Evolutionary conservation across 371 early-diverging fungal genomes (phyloP).

Genomic region (Actinomortierella ambigua): DNA sequence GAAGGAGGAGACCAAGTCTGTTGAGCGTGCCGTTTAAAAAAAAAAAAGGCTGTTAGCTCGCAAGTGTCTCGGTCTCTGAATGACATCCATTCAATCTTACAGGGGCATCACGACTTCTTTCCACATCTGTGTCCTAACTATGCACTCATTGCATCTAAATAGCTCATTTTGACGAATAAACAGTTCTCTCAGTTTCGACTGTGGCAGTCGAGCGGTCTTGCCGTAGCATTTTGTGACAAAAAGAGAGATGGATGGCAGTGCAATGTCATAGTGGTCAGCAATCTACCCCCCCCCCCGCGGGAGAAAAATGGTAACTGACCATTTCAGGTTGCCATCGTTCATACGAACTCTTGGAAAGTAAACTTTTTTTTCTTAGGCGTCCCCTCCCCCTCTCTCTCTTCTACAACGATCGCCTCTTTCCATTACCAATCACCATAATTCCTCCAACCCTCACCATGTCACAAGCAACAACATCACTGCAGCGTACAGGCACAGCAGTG

Average conservation of each 20-base stretch:
- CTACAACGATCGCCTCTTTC: neutral
- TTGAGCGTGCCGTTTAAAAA: neutral
- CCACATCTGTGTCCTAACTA: no score
- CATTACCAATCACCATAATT: neutral
- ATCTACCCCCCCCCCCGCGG: no score
- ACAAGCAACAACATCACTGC: neutral
- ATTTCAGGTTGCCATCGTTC: no score
- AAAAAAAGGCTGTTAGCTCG: no score
- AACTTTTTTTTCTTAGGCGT: neutral
- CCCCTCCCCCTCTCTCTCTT: neutral
- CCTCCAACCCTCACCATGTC: neutral
- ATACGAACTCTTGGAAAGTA: neutral
- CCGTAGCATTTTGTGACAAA: neutral
- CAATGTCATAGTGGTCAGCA: no score
- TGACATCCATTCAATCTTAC: slow-evolving; percentile 3
- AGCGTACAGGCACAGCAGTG: no score
- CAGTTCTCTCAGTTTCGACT: no score
- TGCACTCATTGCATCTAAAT: no score
- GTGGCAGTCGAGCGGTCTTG: neutral
- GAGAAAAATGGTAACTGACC: no score
- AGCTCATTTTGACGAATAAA: no score
- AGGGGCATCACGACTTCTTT: neutral
- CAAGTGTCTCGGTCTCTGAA: no score
- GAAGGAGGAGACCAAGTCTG: slow-evolving; percentile 31
- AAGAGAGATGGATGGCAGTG: neutral